phyloP scores from a whole-genome alignment of 768 basidiomycete species.

The Mycena latifolia region DNA sequence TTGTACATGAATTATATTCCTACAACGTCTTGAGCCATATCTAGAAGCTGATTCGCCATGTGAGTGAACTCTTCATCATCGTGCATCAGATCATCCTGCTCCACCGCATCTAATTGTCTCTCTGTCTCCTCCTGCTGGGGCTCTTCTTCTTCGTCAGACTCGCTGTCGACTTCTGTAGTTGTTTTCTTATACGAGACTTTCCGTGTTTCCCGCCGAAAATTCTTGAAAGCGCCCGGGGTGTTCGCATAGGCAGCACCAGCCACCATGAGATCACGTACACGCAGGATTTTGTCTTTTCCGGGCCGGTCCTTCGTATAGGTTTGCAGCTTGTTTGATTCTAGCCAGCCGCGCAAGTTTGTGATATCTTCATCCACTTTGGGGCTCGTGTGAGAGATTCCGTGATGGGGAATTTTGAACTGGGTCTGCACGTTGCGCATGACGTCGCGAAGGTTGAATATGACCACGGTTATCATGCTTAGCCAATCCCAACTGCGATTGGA shows the following conservation, averaged over 20 bases:
- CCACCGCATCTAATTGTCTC: neutral
- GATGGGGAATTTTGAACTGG: too few relatives aligned
- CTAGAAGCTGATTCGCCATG: slow-evolving; percentile 3
- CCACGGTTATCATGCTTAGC: too few relatives aligned
- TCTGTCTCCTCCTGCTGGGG: neutral
- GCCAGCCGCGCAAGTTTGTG: slow-evolving; percentile 18
- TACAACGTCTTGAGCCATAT: slow-evolving; percentile 2
- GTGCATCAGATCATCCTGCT: slow-evolving; percentile 25
- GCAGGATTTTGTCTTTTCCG: slow-evolving; percentile 16
- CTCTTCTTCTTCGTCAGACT: neutral
- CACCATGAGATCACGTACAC: slow-evolving; percentile 30
- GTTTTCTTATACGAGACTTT: slow-evolving; percentile 10
- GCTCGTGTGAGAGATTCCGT: neutral
- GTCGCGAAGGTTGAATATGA: too few relatives aligned
- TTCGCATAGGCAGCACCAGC: slow-evolving; percentile 33
- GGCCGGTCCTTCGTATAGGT: slow-evolving; percentile 11
- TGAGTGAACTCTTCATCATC: slow-evolving; percentile 29
- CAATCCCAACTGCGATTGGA: too few relatives aligned
- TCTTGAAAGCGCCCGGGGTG: slow-evolving; percentile 25
- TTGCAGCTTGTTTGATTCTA: slow-evolving; percentile 28
- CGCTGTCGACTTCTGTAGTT: neutral
- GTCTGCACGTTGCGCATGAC: too few relatives aligned
- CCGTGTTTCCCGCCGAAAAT: slow-evolving; percentile 26
- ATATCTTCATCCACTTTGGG: neutral
- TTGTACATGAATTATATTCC: neutral